Conservation (phyloP, 257 asterid species). For the Echium plantagineum region DNA sequence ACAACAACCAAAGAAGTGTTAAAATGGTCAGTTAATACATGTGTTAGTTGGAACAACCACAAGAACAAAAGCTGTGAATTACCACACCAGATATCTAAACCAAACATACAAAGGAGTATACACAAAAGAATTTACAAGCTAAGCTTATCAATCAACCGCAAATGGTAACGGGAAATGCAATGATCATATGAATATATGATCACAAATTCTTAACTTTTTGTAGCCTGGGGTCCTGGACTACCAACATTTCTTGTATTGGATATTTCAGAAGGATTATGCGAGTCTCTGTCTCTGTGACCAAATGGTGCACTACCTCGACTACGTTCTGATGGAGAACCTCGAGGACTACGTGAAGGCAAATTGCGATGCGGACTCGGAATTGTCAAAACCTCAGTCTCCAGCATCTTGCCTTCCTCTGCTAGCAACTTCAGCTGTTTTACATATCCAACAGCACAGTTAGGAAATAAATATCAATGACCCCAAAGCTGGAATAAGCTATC, state of each 20-base stretch:
- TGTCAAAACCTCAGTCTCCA: conserved; percentile 38
- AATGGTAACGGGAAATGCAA: too few relatives aligned
- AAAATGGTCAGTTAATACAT: too few relatives aligned
- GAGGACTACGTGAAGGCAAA: conserved; percentile 3
- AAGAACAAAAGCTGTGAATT: too few relatives aligned
- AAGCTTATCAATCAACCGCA: too few relatives aligned
- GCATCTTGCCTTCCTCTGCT: conserved; percentile 52
- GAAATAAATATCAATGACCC: background rate
- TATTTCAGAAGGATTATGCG: conserved; percentile 36
- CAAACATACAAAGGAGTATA: background rate
- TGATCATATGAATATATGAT: too few relatives aligned
- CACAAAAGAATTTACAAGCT: background rate
- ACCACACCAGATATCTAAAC: background rate
- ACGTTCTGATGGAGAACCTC: conserved; percentile 30
- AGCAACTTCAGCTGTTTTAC: conserved; percentile 60
- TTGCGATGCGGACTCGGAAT: conserved; percentile 43
- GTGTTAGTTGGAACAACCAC: too few relatives aligned
- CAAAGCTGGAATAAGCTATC: too few relatives aligned
- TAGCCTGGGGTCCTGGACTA: conserved; percentile 41
- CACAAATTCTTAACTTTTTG: conserved; percentile 25
- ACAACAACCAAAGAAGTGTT: too few relatives aligned
- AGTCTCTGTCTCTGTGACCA: conserved; percentile 57
- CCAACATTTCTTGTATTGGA: conserved; percentile 6
- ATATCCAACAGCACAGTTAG: conserved; percentile 1
- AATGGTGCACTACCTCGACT: conserved; percentile 33